phyloP scores from a whole-genome alignment of 176 grass and related monocot species.

The Chrysopogon serrulatus region DNA sequence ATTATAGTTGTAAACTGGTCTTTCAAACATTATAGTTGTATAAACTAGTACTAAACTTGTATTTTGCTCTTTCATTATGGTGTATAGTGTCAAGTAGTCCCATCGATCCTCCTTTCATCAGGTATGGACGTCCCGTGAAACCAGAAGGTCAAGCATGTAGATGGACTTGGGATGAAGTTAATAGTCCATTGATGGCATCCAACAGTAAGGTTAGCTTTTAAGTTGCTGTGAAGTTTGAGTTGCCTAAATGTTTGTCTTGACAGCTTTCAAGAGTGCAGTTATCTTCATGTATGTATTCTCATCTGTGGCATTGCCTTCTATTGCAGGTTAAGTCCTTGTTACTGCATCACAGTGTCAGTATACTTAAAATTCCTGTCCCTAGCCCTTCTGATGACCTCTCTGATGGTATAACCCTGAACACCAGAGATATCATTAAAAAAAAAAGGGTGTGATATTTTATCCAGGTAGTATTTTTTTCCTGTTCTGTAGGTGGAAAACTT shows the following conservation, averaged over 20 bases:
- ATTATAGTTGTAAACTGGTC: not conserved
- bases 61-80: not conserved
- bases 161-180: constrained; percentile 70
- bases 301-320: not conserved
- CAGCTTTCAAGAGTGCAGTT: not conserved
- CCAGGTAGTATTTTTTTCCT: not conserved
- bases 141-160: constrained; percentile 13
- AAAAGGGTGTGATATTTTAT: not conserved
- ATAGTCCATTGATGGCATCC: constrained; percentile 32
- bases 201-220: constrained; percentile 51
- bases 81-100: constrained; percentile 73
- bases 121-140: constrained; percentile 36
- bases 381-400: constrained; percentile 46
- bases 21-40: constrained; percentile 4
- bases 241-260: not conserved
- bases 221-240: not conserved
- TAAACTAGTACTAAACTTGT: not conserved
- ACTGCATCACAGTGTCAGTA: constrained; percentile 44
- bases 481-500: constrained; percentile 49
- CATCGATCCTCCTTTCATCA: constrained; percentile 72
- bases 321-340: constrained; percentile 60
- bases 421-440: not conserved
- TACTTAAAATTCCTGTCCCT: constrained; percentile 69
- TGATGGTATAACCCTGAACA: constrained; percentile 33
- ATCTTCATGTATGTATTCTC: constrained; percentile 7